These are phyloP conservation scores for Xylariaceae sp. DNA, from an alignment of 2,329 filamentous ascomycete species.

Conservation along the genomic window DNA sequence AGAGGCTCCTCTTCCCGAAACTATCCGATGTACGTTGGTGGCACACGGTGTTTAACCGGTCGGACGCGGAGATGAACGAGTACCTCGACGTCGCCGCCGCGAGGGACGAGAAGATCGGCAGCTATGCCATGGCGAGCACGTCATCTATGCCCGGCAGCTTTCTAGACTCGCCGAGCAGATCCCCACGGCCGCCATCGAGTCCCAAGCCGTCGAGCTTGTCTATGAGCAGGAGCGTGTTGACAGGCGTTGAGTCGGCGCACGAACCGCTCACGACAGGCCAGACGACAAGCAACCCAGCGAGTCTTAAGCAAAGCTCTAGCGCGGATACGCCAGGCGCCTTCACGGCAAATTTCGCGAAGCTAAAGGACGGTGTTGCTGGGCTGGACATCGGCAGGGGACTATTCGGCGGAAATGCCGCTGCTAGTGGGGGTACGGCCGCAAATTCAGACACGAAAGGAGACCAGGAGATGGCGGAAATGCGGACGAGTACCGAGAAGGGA, in stretches of 20 bases:
- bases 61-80: conserved; percentile 91
- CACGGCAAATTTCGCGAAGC: conserved; percentile 40
- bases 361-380: conserved; percentile 52
- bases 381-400: conserved; percentile 53
- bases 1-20: conserved; percentile 81
- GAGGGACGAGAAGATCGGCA: conserved; percentile 45
- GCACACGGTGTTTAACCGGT: conserved; percentile 82
- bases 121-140: conserved; percentile 32
- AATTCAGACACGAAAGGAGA: conserved; percentile 15
- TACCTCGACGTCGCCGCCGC: conserved; percentile 58
- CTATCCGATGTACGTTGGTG: conserved; percentile 88
- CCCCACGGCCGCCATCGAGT: conserved; percentile 36
- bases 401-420: conserved; percentile 39
- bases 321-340: conserved; percentile 50
- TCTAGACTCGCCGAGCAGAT: conserved; percentile 31
- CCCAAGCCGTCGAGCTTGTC: conserved; percentile 44
- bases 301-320: conserved; percentile 49
- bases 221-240: conserved; percentile 56
- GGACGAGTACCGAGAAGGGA: conserved; percentile 10
- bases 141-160: conserved; percentile 29
- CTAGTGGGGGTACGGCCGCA: neutral
- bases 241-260: conserved; percentile 62
- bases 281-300: conserved; percentile 31
- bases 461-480: conserved; percentile 33
- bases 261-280: conserved; percentile 50